Base-by-base conservation (phyloP, 2,329 filamentous ascomycete species). In the Claviceps sp. region DNA sequence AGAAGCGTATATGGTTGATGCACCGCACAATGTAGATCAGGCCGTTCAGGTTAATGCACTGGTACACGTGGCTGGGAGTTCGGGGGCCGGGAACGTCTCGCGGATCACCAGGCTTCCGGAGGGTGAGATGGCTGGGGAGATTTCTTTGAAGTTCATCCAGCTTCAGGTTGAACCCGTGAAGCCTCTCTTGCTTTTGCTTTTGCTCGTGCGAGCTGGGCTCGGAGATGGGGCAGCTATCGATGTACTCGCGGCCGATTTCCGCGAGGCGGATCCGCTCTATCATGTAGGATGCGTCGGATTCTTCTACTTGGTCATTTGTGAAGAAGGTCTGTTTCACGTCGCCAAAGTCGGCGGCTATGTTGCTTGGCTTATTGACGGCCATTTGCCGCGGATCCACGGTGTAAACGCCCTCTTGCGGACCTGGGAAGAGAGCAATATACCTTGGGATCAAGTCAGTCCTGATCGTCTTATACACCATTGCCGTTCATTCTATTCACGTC, bases 301-400 rank as follows among this genome's bases (percentile, higher is more conserved):
- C n/a, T 13, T 42, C 20, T 2, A 6, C n/a, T 6, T 13, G 34
- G 8, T 16, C 42, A 16, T 41, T 38, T 18, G 37, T 11, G 20
- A 20, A 24, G 8, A 36, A 36, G 8, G 47, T 9, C 6, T 44
- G 34, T 8, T 22, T 16, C 5, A 24, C 36, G 37, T 36, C 36
- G 26, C 7, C 16, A 16, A 14, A 14, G 43, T 26, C 42, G 14
- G 24, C 11, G n/a, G 46, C 34, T 30, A 9, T 14, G 13, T 37
- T 30, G 26, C 52, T 50, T 40, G 52, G 52, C 40, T 50, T 53
- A 30, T 50, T 50, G 13, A 53, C 48, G 14, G 43, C 48, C 52
- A 53, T 53, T 38, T 53, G 52, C 8, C 40, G 48, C 20, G 52
- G 52, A 16, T 53, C 36, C 16, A 53, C 45, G 48, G 52, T 48